These are phyloP conservation scores for Saccharomycopsis javanensis DNA, from an alignment of 805 yeast genomes.

Conservation along the genomic window DNA sequence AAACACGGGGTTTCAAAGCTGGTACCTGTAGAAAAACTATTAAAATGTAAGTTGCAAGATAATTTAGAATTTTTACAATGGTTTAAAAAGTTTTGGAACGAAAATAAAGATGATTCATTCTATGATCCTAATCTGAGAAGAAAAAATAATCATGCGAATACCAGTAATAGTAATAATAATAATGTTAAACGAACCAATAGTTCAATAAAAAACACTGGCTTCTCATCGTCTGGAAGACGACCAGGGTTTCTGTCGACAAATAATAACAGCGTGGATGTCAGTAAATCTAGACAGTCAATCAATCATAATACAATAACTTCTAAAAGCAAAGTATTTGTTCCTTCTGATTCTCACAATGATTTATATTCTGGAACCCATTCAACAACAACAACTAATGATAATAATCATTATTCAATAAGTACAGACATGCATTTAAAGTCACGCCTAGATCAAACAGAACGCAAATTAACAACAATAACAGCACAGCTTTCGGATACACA, in stretches of 20 bases:
- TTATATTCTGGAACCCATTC: not conserved
- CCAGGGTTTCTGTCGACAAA: not conserved
- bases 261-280: not conserved
- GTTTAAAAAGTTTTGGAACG: slow-evolving; percentile 78
- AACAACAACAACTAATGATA: not conserved
- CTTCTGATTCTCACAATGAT: not conserved
- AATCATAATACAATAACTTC: not conserved
- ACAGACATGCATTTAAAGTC: not conserved
- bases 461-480: not conserved
- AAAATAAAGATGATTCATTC: slow-evolving; percentile 52
- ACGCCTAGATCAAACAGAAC: not conserved
- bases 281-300: not conserved
- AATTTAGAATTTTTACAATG: slow-evolving; percentile 91
- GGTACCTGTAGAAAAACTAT: slow-evolving; percentile 71
- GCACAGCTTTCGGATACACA: slow-evolving; percentile 6
- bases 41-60: slow-evolving; percentile 87
- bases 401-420: not conserved
- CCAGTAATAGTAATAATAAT: not conserved
- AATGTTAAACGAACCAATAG: slow-evolving; percentile 5
- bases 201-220: not conserved
- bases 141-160: slow-evolving; percentile 21
- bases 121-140: slow-evolving; percentile 66
- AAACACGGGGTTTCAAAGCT: slow-evolving; percentile 60
- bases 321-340: not conserved
- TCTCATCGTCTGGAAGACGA: not conserved